Conservation (phyloP, 148 eudicot species). For the Rhododendron vialii region DNA sequence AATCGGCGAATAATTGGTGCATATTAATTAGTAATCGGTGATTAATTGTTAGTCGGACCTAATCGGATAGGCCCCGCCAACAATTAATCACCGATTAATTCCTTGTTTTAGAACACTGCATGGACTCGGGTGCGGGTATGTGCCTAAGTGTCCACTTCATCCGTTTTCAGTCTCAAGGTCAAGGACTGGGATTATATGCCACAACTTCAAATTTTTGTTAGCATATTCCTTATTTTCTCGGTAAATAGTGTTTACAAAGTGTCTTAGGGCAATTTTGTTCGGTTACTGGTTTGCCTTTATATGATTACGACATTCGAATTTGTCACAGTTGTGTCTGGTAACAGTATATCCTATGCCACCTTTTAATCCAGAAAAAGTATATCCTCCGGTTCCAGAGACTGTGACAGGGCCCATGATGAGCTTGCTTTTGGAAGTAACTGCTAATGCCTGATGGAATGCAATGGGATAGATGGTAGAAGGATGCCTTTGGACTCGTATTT, state of each 20-base stretch:
- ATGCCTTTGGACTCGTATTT: background rate
- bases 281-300: background rate
- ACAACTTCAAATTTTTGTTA: background rate
- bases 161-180: background rate
- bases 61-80: no score
- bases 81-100: no score
- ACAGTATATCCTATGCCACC: background rate
- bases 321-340: background rate
- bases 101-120: background rate
- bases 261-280: background rate
- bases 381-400: background rate
- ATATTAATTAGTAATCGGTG: no score
- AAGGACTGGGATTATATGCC: background rate
- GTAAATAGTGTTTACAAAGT: background rate
- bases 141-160: background rate
- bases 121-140: background rate
- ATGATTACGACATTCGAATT: background rate
- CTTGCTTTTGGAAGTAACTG: background rate
- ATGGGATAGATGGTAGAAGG: background rate
- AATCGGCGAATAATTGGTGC: no score
- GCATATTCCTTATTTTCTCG: background rate
- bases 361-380: background rate
- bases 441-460: background rate
- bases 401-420: background rate
- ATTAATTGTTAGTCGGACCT: no score